These are phyloP conservation scores for Gossypium arboreum DNA, from an alignment of 345 rosid genomes.

Conservation along the genomic window DNA sequence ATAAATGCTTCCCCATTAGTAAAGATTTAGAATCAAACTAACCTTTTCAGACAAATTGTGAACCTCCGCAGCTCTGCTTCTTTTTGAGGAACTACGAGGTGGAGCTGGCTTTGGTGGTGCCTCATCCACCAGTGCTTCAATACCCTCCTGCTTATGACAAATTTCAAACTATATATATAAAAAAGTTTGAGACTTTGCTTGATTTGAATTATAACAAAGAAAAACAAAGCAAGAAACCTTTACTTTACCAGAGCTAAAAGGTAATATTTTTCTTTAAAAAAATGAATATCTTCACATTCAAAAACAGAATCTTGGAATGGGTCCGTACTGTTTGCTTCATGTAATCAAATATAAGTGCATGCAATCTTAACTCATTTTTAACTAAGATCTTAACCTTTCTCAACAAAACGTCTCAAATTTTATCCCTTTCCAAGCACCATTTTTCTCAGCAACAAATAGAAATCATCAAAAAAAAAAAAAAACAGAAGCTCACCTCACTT, in stretches of 20 bases:
- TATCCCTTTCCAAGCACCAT: slow-evolving; percentile 6
- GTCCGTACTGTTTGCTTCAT: background rate
- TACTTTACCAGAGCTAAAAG: background rate
- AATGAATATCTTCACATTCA: background rate
- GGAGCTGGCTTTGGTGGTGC: slow-evolving; percentile 41
- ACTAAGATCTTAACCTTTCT: background rate
- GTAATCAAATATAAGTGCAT: background rate
- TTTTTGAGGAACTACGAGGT: slow-evolving; percentile 63
- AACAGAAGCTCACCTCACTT: slow-evolving; percentile 55
- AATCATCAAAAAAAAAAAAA: slow-evolving; percentile 10
- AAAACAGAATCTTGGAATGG: background rate
- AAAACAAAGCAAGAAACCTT: background rate
- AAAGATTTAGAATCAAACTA: background rate
- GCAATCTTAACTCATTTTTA: background rate
- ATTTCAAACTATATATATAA: background rate
- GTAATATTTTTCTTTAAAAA: background rate
- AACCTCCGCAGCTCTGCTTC: slow-evolving; percentile 95
- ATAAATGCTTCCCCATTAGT: background rate
- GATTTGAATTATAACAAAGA: background rate
- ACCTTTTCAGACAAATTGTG: slow-evolving; percentile 99
- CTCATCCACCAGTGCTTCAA: slow-evolving; percentile 57
- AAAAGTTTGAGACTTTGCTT: background rate
- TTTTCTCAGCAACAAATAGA: slow-evolving; percentile 9
- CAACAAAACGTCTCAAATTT: background rate
- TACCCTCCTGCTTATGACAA: slow-evolving; percentile 46